A percentile compares a stretch with the other conserved stretches of the same genome.
phyloP scores from a whole-genome alignment of 305 asterid species.

The Plantago coronopus region DNA sequence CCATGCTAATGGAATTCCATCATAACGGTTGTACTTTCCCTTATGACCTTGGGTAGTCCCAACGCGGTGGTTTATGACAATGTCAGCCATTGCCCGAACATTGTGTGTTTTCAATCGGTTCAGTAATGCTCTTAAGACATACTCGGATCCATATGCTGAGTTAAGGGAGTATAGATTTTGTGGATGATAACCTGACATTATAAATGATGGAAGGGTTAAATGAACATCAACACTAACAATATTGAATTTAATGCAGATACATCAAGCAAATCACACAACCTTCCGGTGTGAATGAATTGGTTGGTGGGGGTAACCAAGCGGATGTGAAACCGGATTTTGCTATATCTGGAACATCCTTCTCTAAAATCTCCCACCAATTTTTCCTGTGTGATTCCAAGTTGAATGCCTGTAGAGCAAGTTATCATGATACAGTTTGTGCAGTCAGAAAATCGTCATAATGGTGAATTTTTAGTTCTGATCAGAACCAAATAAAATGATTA shows the following conservation, averaged over 20 bases:
- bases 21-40: constrained; percentile 90
- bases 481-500: constrained; percentile 10
- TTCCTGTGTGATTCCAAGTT: constrained; percentile 95
- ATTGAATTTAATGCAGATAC: not conserved
- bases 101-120: constrained; percentile 76
- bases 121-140: constrained; percentile 63
- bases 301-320: constrained; percentile 94
- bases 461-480: not conserved
- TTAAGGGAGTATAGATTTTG: constrained; percentile 83
- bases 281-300: constrained; percentile 75
- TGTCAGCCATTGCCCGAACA: constrained; percentile 92
- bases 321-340: constrained; percentile 89
- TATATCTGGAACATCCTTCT: constrained; percentile 77
- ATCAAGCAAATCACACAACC: constrained; percentile 46
- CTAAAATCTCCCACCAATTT: constrained; percentile 90
- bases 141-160: constrained; percentile 86
- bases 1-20: constrained; percentile 90
- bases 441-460: not conserved
- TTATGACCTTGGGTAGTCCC: constrained; percentile 87
- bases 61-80: constrained; percentile 90
- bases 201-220: constrained; percentile 19
- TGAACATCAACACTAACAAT: constrained; percentile 12
- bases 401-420: constrained; percentile 62
- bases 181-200: constrained; percentile 75
- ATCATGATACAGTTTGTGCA: constrained; percentile 19